Evolutionary conservation across 2,329 filamentous ascomycete species (phyloP), one percentile per base, ranked within the genome.

Genomic region (Monosporascus sp.): DNA sequence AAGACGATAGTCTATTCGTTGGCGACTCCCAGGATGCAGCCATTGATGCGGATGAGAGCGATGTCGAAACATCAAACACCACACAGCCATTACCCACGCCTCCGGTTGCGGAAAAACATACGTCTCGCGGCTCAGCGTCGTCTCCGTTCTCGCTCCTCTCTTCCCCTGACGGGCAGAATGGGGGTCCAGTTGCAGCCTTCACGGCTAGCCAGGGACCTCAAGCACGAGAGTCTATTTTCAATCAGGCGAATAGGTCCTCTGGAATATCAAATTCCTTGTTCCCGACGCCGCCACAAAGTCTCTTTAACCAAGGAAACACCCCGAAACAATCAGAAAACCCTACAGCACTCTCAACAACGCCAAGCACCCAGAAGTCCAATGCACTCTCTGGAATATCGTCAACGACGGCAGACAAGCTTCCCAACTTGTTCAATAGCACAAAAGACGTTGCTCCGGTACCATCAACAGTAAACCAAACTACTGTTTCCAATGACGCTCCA

Each of bases 1-100:
- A 60, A 15, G 43, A 44, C 22, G 62, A 66, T 6, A 62, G 63
- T 47, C 52, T 69, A 15, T 68, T 68, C 48, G 67, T 68, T 45
- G 50, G 57, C 7, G 55, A 62, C n/a, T 45, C 50, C 3, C 48
- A 55, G 22, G 36, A 61, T 24, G 50, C 22, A 7, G 54, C 56
- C 6, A 22, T 43, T 24, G 25, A 48, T 24, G 35, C 39, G 25
- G 39, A 27, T n/a, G 50, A 53, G 5, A 58, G 52, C 41, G 57
- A 61, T 25, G 46, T 50, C n/a, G 53, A 58, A 7, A 54, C 48
- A n/a, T n/a, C 49, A 20, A 45, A 45, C 22, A 48, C 55, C 6
- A 54, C 54, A 27, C 38, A 50, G 11, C 25, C 51, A 18, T 51
- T 53, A n/a, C 22, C 22, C 22, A 14, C 11, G 9, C 22, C n/a